Evolutionary conservation across 805 yeast genomes (phyloP).

Genomic region (Wickerhamomyces chaumierensis): DNA sequence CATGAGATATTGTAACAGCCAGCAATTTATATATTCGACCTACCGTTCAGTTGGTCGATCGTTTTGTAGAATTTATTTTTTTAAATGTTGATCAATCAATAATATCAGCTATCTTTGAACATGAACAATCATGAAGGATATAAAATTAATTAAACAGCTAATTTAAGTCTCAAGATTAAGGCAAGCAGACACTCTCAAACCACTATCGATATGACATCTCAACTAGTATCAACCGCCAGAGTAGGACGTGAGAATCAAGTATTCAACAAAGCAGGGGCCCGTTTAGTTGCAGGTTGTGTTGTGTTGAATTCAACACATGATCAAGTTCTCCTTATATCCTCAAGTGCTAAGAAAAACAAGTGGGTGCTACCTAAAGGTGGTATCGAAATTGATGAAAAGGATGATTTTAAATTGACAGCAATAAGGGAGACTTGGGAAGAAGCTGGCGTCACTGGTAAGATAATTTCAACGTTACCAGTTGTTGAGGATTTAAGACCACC

Average conservation of each 20-base stretch:
- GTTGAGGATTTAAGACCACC: constrained; percentile 52
- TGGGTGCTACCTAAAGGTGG: constrained; percentile 98
- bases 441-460: constrained; percentile 74
- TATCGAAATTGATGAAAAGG: constrained; percentile 69
- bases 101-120: too few relatives aligned
- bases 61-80: too few relatives aligned
- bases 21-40: too few relatives aligned
- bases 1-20: too few relatives aligned
- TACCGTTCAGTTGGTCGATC: too few relatives aligned
- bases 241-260: constrained; percentile 22
- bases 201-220: too few relatives aligned
- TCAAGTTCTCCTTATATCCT: constrained; percentile 68
- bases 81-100: too few relatives aligned
- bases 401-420: constrained; percentile 32
- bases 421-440: constrained; percentile 96
- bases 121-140: too few relatives aligned
- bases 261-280: constrained; percentile 56
- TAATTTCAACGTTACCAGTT: constrained; percentile 45
- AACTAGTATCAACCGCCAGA: constrained; percentile 4
- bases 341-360: constrained; percentile 51
- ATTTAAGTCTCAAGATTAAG: too few relatives aligned
- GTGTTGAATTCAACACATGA: constrained; percentile 46
- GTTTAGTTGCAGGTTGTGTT: constrained; percentile 90
- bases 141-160: too few relatives aligned
- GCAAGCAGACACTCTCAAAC: too few relatives aligned